Base-by-base conservation (phyloP, 768 basidiomycete genomes). In the Steccherinum ochraceum region DNA sequence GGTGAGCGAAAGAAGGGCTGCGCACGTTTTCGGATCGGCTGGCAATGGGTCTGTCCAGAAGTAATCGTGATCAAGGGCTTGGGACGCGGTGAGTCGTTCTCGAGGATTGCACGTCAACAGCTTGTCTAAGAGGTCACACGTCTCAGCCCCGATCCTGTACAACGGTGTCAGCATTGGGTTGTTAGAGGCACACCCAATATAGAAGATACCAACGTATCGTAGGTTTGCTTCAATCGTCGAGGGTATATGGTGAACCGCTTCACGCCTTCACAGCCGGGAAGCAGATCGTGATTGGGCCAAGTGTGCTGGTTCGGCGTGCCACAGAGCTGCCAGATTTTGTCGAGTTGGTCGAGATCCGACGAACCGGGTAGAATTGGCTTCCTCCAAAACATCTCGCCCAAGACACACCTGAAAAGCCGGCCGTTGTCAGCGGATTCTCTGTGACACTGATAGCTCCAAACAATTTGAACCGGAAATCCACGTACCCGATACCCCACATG, bases 401-500 rank as follows among this genome's bases (percentile, higher is more conserved):
- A 73, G 24, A 97, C 90, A 66, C 95, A 96, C 5, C 92, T 94
- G 54, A 4, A 40, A 10, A 41, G 16, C 4, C n/a, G n/a, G n/a
- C n/a, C n/a, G 19, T n/a, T 45, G 24, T 24, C 35, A 16, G 13
- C 2, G 5, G 7, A 19, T 23, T 12, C 12, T 10, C 23, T 20
- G 12, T 16, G 12, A 30, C 18, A 39, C 13, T 23, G 12, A n/a
- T 4, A 30, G n/a, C n/a, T n/a, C n/a, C n/a, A n/a, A n/a, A n/a
- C n/a, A n/a, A n/a, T n/a, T n/a, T n/a, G n/a, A n/a, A n/a, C n/a
- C n/a, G n/a, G n/a, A n/a, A n/a, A n/a, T n/a, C n/a, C n/a, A 72
- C 83, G 59, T 64, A 94, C 83, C 95, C 96, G 48, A 98, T 84
- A 5, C 95, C 93, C 96, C 96, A 99, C 60, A 99, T 85, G 67